Evolutionary conservation across 2,329 filamentous ascomycete genomes (phyloP), one percentile per base, ranked within the genome.

Genomic region (Colletotrichum cordylinicola): DNA sequence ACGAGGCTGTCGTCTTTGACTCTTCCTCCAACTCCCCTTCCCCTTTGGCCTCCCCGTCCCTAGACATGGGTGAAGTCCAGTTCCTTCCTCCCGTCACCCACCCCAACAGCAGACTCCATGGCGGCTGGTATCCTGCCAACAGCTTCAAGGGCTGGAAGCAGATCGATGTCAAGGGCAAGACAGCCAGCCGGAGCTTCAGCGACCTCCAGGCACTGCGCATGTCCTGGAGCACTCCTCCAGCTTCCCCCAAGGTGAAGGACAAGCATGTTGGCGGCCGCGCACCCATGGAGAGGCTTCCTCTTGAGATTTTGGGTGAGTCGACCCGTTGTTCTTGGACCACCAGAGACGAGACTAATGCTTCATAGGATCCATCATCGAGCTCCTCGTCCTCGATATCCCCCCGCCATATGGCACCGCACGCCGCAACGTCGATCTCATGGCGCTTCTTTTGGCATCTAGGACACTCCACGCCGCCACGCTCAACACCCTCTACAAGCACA

Each of bases 361-460:
- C 4, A 24, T 79, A 95, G 94, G 92, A 80, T 86, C 91, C 81
- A 95, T 96, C 77, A 94, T 96, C 81, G 93, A 94, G 77, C 89
- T 94, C 67, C 88, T 96, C 69, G 92, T 94, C 35, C 86, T 94
- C 73, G 94, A 96, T 83, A 89, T 95, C 15, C 94, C 86, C 15
- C 94, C 86, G 8, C 91, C 92, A n/a, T 94, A 95, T 82, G 93
- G 93, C 70, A 90, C 95, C 79, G 92, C 93, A 31, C 91, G 93
- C 52, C 93, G 95, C 78, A 96, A 96, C 82, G 90, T 93, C 73
- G 94, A 96, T 82, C 87, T 96, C 75, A 93, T 96, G 87, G 91
- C 94, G 21, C 90, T 95, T 77, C 88, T 96, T 48, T 85, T 95
- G 78, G 92, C 94, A n/a, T 96, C 94, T n/a, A 92, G 91, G 81